Percentiles rank a stretch among this genome's conserved stretches.
Evolutionary conservation across 164 flowering plant species (phyloP).

Genomic region (Liriodendron chinense): DNA sequence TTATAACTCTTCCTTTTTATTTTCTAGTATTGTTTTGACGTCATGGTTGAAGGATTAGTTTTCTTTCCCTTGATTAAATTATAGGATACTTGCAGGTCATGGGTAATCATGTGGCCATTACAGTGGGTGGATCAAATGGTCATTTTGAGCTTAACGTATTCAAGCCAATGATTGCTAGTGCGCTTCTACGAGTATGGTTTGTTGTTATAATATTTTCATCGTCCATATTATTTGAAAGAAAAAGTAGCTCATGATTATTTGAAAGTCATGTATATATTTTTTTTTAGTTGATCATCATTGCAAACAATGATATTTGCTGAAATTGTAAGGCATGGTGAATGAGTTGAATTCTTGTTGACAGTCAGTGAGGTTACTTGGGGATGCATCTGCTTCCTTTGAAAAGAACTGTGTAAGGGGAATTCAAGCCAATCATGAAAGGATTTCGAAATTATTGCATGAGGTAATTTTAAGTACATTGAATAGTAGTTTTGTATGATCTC

Average conservation of each 20-base stretch:
- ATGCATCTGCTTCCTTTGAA: slow-evolving; percentile 95
- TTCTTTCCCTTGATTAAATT: too few species aligned
- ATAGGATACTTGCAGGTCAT: slow-evolving; percentile 54
- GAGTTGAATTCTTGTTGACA: slow-evolving; percentile 25
- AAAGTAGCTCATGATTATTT: background rate
- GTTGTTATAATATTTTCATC: background rate
- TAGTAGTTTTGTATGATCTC: background rate
- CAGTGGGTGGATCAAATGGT: slow-evolving; percentile 95
- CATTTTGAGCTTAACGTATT: slow-evolving; percentile 96
- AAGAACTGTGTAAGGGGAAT: slow-evolving; percentile 96
- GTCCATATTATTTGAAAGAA: background rate
- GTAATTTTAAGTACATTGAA: slow-evolving; percentile 29
- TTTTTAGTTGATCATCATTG: background rate
- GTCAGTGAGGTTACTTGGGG: slow-evolving; percentile 91
- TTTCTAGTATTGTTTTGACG: too few species aligned
- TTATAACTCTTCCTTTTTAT: background rate
- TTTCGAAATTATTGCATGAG: slow-evolving; percentile 91
- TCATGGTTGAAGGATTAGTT: background rate
- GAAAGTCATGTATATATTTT: background rate
- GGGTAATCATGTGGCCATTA: slow-evolving; percentile 94
- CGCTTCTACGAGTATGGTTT: slow-evolving; percentile 68
- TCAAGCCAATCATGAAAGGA: slow-evolving; percentile 83
- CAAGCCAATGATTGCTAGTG: slow-evolving; percentile 94
- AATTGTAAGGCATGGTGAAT: background rate
- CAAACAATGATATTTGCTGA: background rate